phyloP scores from a whole-genome alignment of 1,284 basidiomycete genomes.

The Cutaneotrichosporon cavernicola region DNA sequence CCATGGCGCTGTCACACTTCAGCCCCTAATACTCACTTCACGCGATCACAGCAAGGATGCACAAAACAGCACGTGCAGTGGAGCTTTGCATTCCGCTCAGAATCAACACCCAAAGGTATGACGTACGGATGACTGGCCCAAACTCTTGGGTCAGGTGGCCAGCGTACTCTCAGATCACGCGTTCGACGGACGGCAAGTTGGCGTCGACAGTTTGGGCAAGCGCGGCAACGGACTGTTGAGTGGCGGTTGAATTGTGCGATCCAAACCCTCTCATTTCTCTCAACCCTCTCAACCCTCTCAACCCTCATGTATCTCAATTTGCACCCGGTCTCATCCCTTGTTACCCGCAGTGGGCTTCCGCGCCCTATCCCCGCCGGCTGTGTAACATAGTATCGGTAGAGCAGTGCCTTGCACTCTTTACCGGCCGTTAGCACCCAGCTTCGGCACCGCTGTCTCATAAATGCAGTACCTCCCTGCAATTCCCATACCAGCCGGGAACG shows the following conservation, averaged over 20 bases:
- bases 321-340: neutral
- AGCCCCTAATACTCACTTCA: too few relatives aligned
- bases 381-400: too few relatives aligned
- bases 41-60: too few relatives aligned
- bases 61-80: too few relatives aligned
- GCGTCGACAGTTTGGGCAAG: neutral
- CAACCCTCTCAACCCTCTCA: neutral
- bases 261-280: neutral
- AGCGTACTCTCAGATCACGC: neutral
- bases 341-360: too few relatives aligned
- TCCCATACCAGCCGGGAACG: neutral
- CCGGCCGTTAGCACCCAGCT: too few relatives aligned
- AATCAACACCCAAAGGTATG: neutral
- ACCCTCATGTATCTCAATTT: neutral
- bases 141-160: neutral
- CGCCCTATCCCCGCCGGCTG: too few relatives aligned
- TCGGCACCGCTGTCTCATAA: neutral
- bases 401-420: too few relatives aligned
- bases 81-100: too few relatives aligned
- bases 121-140: neutral
- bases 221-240: neutral
- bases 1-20: too few relatives aligned
- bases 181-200: neutral
- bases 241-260: neutral
- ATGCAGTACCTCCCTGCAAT: too few relatives aligned